These are phyloP conservation scores for Populus deltoides DNA, from an alignment of 345 rosid genomes.

Conservation along the genomic window DNA sequence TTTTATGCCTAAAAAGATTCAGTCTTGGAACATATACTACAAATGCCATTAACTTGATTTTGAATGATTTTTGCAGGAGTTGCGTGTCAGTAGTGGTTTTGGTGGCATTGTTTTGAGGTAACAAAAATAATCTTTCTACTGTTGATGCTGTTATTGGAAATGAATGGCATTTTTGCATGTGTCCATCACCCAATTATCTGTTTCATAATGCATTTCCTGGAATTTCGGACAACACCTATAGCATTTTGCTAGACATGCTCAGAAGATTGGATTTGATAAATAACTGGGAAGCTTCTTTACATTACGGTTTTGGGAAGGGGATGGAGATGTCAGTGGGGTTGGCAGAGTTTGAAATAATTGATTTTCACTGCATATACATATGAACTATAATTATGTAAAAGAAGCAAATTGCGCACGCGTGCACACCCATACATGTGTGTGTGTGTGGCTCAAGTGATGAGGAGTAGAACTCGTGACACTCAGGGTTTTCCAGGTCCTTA, in stretches of 20 bases:
- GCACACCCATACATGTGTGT: too few relatives aligned
- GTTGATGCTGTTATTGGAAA: too few relatives aligned
- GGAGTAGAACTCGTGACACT: too few relatives aligned
- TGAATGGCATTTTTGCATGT: not conserved
- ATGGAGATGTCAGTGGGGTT: not conserved
- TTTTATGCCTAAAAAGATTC: not conserved
- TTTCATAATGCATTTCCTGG: not conserved
- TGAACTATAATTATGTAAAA: not conserved
- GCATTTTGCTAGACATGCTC: not conserved
- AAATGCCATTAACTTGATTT: not conserved
- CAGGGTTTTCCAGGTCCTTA: too few relatives aligned
- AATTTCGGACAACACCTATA: not conserved
- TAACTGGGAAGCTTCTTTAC: not conserved
- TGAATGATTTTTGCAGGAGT: conserved; percentile 57
- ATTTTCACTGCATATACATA: not conserved
- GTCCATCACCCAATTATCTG: not conserved
- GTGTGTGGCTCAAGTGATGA: too few relatives aligned
- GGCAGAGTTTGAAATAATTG: not conserved
- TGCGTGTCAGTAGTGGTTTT: conserved; percentile 72
- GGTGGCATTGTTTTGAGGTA: conserved; percentile 93
- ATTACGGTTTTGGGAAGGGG: not conserved
- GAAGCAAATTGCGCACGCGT: not conserved
- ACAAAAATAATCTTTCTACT: not conserved
- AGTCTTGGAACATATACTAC: not conserved
- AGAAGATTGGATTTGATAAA: not conserved